Evolutionary conservation across 495 filamentous ascomycete species (phyloP), one percentile per base, ranked within the genome.

Genomic region (Ramalina peruviana): DNA sequence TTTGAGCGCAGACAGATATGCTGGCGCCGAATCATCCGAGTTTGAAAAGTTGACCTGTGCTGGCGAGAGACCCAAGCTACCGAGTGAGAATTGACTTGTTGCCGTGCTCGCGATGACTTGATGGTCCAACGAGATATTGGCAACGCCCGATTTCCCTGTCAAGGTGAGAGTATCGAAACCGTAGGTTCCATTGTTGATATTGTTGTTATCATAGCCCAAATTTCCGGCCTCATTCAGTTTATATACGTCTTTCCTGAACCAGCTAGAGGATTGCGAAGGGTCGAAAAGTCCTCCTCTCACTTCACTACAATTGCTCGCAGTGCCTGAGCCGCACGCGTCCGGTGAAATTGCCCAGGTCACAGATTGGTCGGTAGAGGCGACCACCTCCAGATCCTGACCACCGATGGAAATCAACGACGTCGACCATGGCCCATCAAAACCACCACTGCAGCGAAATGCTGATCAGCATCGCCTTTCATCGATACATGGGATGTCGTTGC

Each of bases 211-310:
- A 23, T 71, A 62, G 20, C 71, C 75, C 11, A 79, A 65, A 43
- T 76, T 65, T 40, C 54, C 58, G 44, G 66, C 67, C 17, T 65
- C 40, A 15, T 71, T 66, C 46, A 80, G 59, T 53, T 75, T 61
- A 64, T 66, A 85, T 13, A 65, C 55, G 43, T 73, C 74, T 45
- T 79, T 66, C 21, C 64, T 53, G n/a, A 65, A 61, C 79, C 79
- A 83, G 43, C 72, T 75, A 30, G 68, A 63, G 13, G 79, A 82
- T 41, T 67, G 57, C 12, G 60, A 60, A 21, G 58, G 55, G 49
- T 72, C 63, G 59, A 77, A 82, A 23, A 75, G 57, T 36, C 67
- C 68, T 15, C 81, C 81, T 43, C 79, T 69, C 40, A 67, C 67
- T 36, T 49, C 42, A 6, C 52, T 55, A 48, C 53, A 58, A 41